phyloP scores from a whole-genome alignment of 768 basidiomycete genomes.

The Polyporus arcularius region DNA sequence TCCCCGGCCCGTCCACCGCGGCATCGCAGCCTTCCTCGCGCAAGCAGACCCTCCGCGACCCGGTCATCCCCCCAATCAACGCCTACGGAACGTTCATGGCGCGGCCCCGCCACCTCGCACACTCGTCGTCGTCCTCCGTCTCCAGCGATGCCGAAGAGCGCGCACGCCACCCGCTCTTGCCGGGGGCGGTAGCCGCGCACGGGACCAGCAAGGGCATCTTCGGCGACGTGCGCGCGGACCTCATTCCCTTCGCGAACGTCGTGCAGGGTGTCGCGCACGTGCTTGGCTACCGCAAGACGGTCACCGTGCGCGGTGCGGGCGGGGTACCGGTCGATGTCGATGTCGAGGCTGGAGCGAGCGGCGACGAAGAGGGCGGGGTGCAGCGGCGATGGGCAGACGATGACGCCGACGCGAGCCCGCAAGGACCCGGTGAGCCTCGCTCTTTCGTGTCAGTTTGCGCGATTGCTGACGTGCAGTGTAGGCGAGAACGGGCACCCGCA shows the following conservation, averaged over 20 bases:
- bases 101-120: conserved; percentile 19
- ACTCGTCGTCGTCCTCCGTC: conserved; percentile 21
- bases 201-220: conserved; percentile 4
- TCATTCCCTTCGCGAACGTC: conserved; percentile 27
- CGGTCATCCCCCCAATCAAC: conserved; percentile 48
- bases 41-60: conserved; percentile 24
- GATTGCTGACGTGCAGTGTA: background rate
- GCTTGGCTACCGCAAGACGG: background rate
- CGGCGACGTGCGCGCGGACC: conserved; percentile 21
- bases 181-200: conserved; percentile 18
- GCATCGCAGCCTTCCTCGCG: background rate
- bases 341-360: background rate
- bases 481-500: background rate
- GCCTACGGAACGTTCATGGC: conserved; percentile 51
- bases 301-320: background rate
- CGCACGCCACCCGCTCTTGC: conserved; percentile 42
- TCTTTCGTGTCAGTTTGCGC: background rate
- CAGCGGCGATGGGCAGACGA: conserved; percentile 9
- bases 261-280: conserved; percentile 8
- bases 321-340: background rate
- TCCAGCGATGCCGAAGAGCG: conserved; percentile 27
- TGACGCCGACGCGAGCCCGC: background rate
- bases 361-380: conserved; percentile 7
- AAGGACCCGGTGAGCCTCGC: background rate
- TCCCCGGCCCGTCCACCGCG: background rate